Evolutionary conservation across 2,329 filamentous ascomycete genomes (phyloP), one percentile per base, ranked within the genome.

Genomic region (Pseudogymnoascus sp.): DNA sequence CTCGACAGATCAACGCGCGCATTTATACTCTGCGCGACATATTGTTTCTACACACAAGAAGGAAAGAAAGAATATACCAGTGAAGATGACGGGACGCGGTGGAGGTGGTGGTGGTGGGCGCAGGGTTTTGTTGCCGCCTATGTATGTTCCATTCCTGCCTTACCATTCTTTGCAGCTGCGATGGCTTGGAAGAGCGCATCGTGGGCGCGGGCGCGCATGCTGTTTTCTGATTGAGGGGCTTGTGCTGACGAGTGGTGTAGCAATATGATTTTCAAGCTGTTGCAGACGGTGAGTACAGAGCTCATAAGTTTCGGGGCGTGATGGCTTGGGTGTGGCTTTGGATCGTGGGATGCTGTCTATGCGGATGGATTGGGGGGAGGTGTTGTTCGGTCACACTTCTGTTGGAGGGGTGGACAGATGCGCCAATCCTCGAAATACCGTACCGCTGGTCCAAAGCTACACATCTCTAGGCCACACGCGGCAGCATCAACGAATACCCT

Each of bases 191-290:
- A 16, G 14, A 11, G 43, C 23, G 14, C 23, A 23, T 11, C 4
- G 46, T 53, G 23, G 23, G 14, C 46, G 14, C 46, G 25, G 12
- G 12, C 25, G 46, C 46, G 25, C 23, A 28, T 31, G 46, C 8
- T 16, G 23, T 53, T 31, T 28, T 53, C 2, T 53, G 8, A 53
- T 16, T 31, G 46, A 11, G 23, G 8, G 14, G 46, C 23, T 31
- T 21, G 31, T 38, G 4, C 42, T 59, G 12, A 46, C 28, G 11
- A 59, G 16, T 5, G 7, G 23, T 84, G 83, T 40, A 86, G 86
- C 80, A 93, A 95, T 78, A 92, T 92, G 77, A 93, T 95, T 76
- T 95, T 95, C 85, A 96, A 95, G 82, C 88, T 97, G 40, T 84
- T 97, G 8, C 93, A 88, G 72, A 79, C 77, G 66, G 72, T 28